A percentile compares a stretch with the other conserved stretches of the same genome.
Evolutionary conservation across 1,284 basidiomycete species (phyloP).

Genomic region (Cystobasidium sp.): DNA sequence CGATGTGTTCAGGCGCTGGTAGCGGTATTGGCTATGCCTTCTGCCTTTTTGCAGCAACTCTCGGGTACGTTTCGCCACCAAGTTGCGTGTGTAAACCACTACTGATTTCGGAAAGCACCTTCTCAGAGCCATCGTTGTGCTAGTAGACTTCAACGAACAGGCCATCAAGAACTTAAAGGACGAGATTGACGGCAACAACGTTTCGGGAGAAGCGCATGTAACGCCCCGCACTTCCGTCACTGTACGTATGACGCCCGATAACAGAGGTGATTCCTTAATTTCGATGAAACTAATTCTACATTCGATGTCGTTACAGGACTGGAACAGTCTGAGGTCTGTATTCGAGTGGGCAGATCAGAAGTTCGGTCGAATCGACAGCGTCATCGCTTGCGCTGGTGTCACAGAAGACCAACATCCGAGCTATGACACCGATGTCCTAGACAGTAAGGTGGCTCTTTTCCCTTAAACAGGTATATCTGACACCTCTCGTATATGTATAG

Average conservation of each 20-base stretch:
- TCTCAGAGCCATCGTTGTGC: slow-evolving; percentile 23
- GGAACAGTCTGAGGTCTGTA: slow-evolving; percentile 64
- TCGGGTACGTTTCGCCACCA: slow-evolving; percentile 59
- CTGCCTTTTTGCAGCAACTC: slow-evolving; percentile 60
- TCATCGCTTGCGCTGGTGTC: slow-evolving; percentile 65
- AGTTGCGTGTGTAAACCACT: neutral
- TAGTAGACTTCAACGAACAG: slow-evolving; percentile 21
- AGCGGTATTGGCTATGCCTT: slow-evolving; percentile 65
- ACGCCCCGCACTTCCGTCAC: slow-evolving; percentile 57
- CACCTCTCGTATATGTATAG: neutral
- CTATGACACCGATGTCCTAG: slow-evolving; percentile 29
- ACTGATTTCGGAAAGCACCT: slow-evolving; percentile 13
- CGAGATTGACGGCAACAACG: slow-evolving; percentile 10
- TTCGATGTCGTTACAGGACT: slow-evolving; percentile 50
- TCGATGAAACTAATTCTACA: neutral
- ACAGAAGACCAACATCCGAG: slow-evolving; percentile 58
- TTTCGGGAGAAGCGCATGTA: slow-evolving; percentile 1
- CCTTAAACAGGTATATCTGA: too few relatives aligned
- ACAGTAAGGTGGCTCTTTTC: slow-evolving; percentile 45
- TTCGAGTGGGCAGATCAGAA: slow-evolving; percentile 61
- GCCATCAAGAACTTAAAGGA: neutral
- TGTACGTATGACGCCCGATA: slow-evolving; percentile 10
- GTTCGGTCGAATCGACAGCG: slow-evolving; percentile 53
- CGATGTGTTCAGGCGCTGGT: slow-evolving; percentile 60
- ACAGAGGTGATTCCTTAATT: neutral